Evolutionary conservation across 2,329 filamentous ascomycete genomes (phyloP), one percentile per base, ranked within the genome.

Genomic region (Nakataea oryzae): DNA sequence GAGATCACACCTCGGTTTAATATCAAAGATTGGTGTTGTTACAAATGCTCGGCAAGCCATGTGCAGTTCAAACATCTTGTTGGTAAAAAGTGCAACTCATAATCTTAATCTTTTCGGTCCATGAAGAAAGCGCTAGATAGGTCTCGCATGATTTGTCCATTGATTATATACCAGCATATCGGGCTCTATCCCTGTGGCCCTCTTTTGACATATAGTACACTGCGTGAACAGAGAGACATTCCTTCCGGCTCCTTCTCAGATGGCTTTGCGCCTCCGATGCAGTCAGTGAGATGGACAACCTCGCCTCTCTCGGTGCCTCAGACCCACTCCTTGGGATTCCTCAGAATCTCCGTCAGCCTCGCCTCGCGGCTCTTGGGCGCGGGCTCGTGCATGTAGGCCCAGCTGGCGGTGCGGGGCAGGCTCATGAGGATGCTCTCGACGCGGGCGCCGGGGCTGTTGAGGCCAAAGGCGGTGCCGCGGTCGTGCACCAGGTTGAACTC

Each of bases 401-500:
- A 99, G 69, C 87, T 85, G 28, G 95, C 95, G 17, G 93, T 97
- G 66, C 96, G 79, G 7, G 95, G 95, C 73, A 99, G 78, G 75
- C 91, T 97, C 92, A 99, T 97, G 67, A 99, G 77, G 63, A 99
- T 99, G 74, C 93, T 97, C 81, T 99, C 95, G 3, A 99, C 87
- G 65, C 95, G 84, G 7, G 93, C 89, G 55, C 91, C 91, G 0
- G 95, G 95, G 0, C 93, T 96, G 71, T 95, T 95, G 66, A 99
- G 78, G 1, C 95, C 95, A 74, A 99, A 99, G 9, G 90, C 87
- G 2, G 95, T 99, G 3, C 95, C 95, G 29, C 95, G 86, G 77
- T 99, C 95, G 76, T 99, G 93, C 62, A 99, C 91, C 50, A 99
- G 82, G 76, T 99, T 99, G 76, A 99, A 99, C 76, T 99, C 95